Conservation (phyloP, 208 protist genomes). For the Perkinsela sp. region DNA sequence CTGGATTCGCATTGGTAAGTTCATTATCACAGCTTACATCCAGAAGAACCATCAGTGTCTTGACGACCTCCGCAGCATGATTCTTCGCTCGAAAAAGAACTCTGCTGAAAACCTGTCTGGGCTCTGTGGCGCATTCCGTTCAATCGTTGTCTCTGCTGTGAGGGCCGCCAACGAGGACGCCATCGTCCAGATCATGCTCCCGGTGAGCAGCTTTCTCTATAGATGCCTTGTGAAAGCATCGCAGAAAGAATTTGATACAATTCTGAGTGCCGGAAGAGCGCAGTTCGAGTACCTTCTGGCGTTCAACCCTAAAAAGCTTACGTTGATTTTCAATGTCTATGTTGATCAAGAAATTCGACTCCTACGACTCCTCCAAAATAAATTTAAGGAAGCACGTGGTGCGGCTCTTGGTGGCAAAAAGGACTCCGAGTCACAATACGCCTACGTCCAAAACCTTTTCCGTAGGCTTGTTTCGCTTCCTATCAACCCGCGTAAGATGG, state of each 20-base stretch:
- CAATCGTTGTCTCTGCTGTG: background rate
- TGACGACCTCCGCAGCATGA: background rate
- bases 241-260: background rate
- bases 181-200: background rate
- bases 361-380: background rate
- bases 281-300: background rate
- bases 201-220: background rate
- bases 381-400: background rate
- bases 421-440: background rate
- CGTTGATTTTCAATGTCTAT: background rate
- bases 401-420: background rate
- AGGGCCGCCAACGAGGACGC: background rate
- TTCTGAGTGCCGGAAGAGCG: background rate
- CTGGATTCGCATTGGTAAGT: background rate
- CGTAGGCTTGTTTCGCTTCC: background rate
- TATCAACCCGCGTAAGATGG: background rate
- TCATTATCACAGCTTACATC: background rate
- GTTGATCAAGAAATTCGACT: background rate
- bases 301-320: background rate
- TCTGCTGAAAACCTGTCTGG: background rate
- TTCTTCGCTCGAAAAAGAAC: background rate
- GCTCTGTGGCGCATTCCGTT: background rate
- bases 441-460: background rate
- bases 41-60: background rate
- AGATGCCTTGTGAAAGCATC: background rate